Evolutionary conservation across 306 rosid genomes (phyloP).

Genomic region (Quercus berberidifolia): DNA sequence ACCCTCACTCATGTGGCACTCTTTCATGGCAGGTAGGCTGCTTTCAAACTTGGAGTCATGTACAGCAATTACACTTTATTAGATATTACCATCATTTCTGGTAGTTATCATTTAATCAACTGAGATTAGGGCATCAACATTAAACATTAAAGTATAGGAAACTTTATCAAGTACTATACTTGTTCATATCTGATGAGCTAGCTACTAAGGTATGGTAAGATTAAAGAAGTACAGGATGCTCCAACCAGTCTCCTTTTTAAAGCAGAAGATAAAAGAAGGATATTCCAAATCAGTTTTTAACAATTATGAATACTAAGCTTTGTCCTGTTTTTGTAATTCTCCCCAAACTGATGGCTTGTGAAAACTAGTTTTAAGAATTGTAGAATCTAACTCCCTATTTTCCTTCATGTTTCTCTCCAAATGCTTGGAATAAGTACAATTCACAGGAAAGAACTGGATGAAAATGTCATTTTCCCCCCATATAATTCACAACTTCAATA

Average conservation of each 20-base stretch:
- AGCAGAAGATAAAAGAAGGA: not conserved
- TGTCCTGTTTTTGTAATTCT: too few relatives aligned
- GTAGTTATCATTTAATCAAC: not conserved
- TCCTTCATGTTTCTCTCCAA: not conserved
- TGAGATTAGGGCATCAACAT: not conserved
- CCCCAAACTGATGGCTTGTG: not conserved
- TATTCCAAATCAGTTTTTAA: too few relatives aligned
- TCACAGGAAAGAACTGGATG: not conserved
- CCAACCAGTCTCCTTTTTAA: not conserved
- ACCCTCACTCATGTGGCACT: conserved; percentile 94
- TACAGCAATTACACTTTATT: not conserved
- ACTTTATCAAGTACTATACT: not conserved
- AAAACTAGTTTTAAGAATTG: not conserved
- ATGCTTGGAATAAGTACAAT: not conserved
- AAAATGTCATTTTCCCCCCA: not conserved
- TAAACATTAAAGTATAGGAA: not conserved
- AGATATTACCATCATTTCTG: not conserved
- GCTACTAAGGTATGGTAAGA: not conserved
- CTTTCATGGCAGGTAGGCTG: conserved; percentile 73
- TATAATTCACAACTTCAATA: not conserved
- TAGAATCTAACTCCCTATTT: not conserved
- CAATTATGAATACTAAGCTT: too few relatives aligned
- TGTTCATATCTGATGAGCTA: conserved; percentile 3
- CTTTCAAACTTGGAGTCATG: not conserved
- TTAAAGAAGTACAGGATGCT: not conserved